Evolutionary conservation across 179 eudicot genomes (phyloP), one percentile per base, ranked within the genome.

Genomic region (Actinidia polygama): DNA sequence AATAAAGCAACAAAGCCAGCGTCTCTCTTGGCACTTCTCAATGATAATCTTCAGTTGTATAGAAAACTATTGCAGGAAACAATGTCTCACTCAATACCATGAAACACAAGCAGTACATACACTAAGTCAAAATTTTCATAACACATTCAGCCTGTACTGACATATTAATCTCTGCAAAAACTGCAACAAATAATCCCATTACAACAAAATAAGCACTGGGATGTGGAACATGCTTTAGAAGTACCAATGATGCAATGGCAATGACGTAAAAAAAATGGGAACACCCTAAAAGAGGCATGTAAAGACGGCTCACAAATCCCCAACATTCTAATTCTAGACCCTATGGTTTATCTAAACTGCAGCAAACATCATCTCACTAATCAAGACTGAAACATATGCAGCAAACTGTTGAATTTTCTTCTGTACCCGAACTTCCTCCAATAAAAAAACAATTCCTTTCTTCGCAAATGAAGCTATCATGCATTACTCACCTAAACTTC

Each of bases 171-270:
- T 11, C 75, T 26, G 3, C 30, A 54, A 36, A 68, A 18, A 64
- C 47, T 9, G 80, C 26, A 70, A 36, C 74, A 53, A 30, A 75
- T 21, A 36, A 46, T 36, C 30, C 81, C 51, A 72, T 79, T 55
- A 24, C 75, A 79, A 68, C 23, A 66, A 30, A 66, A 64, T 15
- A 26, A 49, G 14, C 63, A 19, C 26, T 30, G 16, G 30, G 54
- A 16, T 10, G 62, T 9, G 51, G 73, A 78, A 71, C 46, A 62
- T 47, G 59, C 23, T 62, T 47, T 49, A 4, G 19, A 49, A 24
- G 59, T 9, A 77, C 46, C 50, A 4, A 47, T 78, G 54, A 47
- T 63, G 10, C 54, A 63, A 62, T 78, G 57, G 54, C 40, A 14
- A 16, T n/a, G 55, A 47, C 7, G 66, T 15, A 23, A 15, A 18